These are phyloP conservation scores for Aspergillus versicolor DNA, from an alignment of 2,329 filamentous ascomycete species.

Conservation along the genomic window DNA sequence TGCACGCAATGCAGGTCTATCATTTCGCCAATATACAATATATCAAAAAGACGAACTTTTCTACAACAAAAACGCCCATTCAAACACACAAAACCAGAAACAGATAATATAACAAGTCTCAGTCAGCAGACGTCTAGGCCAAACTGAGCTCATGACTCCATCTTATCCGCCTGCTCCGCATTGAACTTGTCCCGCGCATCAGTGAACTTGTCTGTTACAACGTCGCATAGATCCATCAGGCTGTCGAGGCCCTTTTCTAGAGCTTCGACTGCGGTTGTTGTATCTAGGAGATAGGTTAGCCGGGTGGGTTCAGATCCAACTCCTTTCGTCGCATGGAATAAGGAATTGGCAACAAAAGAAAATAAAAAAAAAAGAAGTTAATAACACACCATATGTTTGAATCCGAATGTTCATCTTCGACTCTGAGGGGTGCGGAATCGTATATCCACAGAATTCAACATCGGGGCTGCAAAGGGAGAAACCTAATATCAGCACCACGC, in stretches of 20 bases:
- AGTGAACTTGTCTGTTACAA: slow-evolving; percentile 87
- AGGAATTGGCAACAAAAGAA: too few species aligned
- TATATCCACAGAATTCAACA: slow-evolving; percentile 97
- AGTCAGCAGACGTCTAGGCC: neutral
- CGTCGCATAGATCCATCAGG: slow-evolving; percentile 87
- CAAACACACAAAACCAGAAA: slow-evolving; percentile 12
- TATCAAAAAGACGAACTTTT: slow-evolving; percentile 10
- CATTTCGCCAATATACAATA: slow-evolving; percentile 2
- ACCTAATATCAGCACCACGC: neutral
- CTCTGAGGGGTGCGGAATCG: slow-evolving; percentile 95
- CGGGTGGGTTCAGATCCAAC: neutral
- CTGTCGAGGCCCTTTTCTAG: slow-evolving; percentile 88
- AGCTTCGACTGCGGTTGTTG: slow-evolving; percentile 76
- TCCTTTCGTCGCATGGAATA: too few species aligned
- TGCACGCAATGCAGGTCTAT: neutral
- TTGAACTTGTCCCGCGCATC: slow-evolving; percentile 63
- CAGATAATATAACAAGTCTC: neutral
- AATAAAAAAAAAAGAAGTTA: too few species aligned
- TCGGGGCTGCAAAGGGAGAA: slow-evolving; percentile 63
- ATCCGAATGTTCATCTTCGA: slow-evolving; percentile 96
- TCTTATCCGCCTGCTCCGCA: slow-evolving; percentile 35
- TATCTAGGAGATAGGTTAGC: slow-evolving; percentile 47
- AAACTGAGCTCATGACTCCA: slow-evolving; percentile 27
- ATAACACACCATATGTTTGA: slow-evolving; percentile 81
- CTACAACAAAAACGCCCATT: slow-evolving; percentile 26